phyloP scores from a whole-genome alignment of 225 moss, liverwort and hornwort species.

The Ulota crispa region DNA sequence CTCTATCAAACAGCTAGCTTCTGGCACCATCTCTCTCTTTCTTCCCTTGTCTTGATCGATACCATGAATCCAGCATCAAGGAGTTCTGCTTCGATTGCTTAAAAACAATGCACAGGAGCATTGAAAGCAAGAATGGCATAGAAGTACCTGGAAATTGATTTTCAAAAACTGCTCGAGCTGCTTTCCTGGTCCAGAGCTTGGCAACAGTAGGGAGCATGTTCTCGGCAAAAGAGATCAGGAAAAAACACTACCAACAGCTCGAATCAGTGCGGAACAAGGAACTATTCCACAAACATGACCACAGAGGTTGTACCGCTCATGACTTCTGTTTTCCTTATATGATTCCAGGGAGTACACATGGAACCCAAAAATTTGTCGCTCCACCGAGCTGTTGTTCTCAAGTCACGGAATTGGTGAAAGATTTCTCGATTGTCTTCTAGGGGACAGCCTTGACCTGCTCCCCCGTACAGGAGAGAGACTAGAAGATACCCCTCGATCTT shows the following conservation, averaged over 20 bases:
- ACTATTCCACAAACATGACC: slow-evolving; percentile 18
- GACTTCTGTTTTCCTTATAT: not conserved
- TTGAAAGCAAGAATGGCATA: not conserved
- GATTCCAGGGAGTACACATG: slow-evolving; percentile 21
- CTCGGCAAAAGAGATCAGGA: not conserved
- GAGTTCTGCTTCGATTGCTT: slow-evolving; percentile 18
- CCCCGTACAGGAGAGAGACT: slow-evolving; percentile 60
- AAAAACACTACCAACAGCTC: not conserved
- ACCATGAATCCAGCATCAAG: not conserved
- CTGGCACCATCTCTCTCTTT: not conserved
- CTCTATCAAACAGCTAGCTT: not conserved
- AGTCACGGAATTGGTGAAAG: slow-evolving; percentile 58
- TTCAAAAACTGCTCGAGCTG: slow-evolving; percentile 21
- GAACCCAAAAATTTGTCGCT: slow-evolving; percentile 34
- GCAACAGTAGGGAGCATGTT: slow-evolving; percentile 15
- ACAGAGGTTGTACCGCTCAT: slow-evolving; percentile 7
- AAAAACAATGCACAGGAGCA: not conserved
- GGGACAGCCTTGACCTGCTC: slow-evolving; percentile 52
- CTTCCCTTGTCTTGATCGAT: not conserved
- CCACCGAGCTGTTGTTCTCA: slow-evolving; percentile 10
- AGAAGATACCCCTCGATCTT: slow-evolving; percentile 52
- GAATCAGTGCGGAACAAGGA: slow-evolving; percentile 3
- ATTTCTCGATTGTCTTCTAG: slow-evolving; percentile 53
- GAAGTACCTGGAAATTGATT: slow-evolving; percentile 11
- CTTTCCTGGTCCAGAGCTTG: slow-evolving; percentile 25